phyloP scores from a whole-genome alignment of 2,329 filamentous ascomycete genomes.

The Huntiella decipiens region DNA sequence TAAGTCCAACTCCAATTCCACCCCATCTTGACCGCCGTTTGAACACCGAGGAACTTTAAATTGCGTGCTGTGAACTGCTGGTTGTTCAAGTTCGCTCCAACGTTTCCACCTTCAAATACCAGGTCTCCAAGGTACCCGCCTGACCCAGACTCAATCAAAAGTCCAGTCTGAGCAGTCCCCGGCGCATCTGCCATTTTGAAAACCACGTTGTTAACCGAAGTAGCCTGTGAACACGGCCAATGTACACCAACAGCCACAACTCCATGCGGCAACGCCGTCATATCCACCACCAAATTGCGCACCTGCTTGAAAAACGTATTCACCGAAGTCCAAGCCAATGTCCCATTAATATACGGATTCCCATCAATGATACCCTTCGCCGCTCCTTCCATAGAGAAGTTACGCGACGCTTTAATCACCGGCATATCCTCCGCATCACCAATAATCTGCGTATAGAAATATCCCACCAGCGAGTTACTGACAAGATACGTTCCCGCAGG shows the following conservation, averaged over 20 bases:
- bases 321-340: constrained; percentile 31
- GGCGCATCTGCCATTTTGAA: constrained; percentile 29
- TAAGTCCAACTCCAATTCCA: constrained; percentile 67
- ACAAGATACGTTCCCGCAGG: constrained; percentile 46
- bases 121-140: constrained; percentile 52
- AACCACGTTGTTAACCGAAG: constrained; percentile 37
- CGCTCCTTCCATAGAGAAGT: constrained; percentile 21
- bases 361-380: constrained; percentile 27
- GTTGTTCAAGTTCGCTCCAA: constrained; percentile 39
- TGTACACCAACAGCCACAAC: constrained; percentile 36
- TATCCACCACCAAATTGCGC: constrained; percentile 37
- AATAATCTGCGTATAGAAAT: constrained; percentile 64
- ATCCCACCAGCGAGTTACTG: constrained; percentile 49
- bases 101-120: constrained; percentile 49
- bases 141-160: constrained; percentile 44
- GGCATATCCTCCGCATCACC: constrained; percentile 45
- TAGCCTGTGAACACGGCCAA: constrained; percentile 49
- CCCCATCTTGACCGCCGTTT: constrained; percentile 50
- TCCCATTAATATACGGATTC: constrained; percentile 24
- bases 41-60: constrained; percentile 42
- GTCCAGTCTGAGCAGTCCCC: constrained; percentile 33
- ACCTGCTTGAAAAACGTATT: constrained; percentile 42
- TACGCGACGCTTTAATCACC: constrained; percentile 31
- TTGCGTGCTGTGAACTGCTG: constrained; percentile 58
- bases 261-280: constrained; percentile 28